Evolutionary conservation across 495 filamentous ascomycete species (phyloP).

Genomic region (Daldinia loculata): DNA sequence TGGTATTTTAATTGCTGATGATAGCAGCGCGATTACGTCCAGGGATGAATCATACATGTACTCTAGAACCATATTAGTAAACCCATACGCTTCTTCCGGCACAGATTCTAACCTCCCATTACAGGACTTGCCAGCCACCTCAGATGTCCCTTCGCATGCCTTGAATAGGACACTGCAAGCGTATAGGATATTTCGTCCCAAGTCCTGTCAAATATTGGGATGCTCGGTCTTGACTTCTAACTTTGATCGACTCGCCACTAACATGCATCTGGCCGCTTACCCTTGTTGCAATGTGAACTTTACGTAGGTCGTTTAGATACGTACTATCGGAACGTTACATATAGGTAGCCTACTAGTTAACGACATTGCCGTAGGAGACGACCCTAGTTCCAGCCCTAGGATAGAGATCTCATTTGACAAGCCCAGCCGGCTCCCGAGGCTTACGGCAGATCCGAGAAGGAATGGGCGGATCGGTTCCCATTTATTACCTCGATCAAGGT

Average conservation of each 20-base stretch:
- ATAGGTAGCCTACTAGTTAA: background rate
- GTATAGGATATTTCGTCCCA: background rate
- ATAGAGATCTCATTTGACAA: slow-evolving; percentile 6
- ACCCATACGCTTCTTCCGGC: background rate
- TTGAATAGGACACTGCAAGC: background rate
- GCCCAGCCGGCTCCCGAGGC: background rate
- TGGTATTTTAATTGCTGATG: background rate
- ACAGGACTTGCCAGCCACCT: too few species aligned
- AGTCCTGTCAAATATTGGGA: background rate
- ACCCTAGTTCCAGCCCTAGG: slow-evolving; percentile 4
- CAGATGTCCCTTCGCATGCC: background rate
- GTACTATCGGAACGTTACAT: slow-evolving; percentile 1
- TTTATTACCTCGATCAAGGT: background rate
- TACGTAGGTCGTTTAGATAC: background rate
- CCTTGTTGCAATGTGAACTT: background rate
- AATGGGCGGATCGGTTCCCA: background rate
- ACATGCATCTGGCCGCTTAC: background rate
- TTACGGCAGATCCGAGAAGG: slow-evolving; percentile 3
- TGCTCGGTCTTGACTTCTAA: background rate
- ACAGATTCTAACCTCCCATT: background rate
- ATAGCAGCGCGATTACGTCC: background rate
- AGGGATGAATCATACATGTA: background rate
- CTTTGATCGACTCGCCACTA: background rate
- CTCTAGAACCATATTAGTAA: too few species aligned
- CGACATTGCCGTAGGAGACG: slow-evolving; percentile 10